Evolutionary conservation across 768 basidiomycete species (phyloP).

Genomic region (Trametes villosa): DNA sequence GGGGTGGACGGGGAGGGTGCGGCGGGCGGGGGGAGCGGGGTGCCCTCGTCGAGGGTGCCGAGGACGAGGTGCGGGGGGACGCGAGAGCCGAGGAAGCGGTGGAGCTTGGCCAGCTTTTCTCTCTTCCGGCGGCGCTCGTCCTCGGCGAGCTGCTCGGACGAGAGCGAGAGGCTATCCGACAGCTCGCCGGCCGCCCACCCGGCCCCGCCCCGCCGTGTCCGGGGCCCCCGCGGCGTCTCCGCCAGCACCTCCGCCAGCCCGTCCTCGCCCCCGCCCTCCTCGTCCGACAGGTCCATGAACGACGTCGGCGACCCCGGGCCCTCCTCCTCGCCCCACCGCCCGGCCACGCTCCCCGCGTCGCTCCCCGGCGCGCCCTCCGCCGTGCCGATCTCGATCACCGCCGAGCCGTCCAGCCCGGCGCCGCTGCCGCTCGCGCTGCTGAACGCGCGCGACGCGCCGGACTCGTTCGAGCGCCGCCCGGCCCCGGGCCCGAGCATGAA

Average conservation of each 20-base stretch:
- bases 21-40: slow-evolving; percentile 38
- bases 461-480: slow-evolving; percentile 8
- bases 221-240: slow-evolving; percentile 35
- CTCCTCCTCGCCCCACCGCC: slow-evolving; percentile 20
- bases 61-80: slow-evolving; percentile 74
- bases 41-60: slow-evolving; percentile 43
- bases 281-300: slow-evolving; percentile 74
- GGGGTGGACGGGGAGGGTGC: slow-evolving; percentile 28
- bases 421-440: slow-evolving; percentile 3
- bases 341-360: slow-evolving; percentile 15
- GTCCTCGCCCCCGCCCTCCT: slow-evolving; percentile 45
- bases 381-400: slow-evolving; percentile 30
- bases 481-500: slow-evolving; percentile 23
- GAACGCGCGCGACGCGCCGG: neutral
- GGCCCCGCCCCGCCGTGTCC: slow-evolving; percentile 26
- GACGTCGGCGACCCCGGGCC: slow-evolving; percentile 46
- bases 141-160: slow-evolving; percentile 56
- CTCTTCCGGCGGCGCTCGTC: slow-evolving; percentile 70
- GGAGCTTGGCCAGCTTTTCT: slow-evolving; percentile 78
- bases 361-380: slow-evolving; percentile 24
- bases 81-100: slow-evolving; percentile 84
- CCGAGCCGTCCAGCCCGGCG: slow-evolving; percentile 5
- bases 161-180: slow-evolving; percentile 45
- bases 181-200: slow-evolving; percentile 51
- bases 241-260: slow-evolving; percentile 37